phyloP scores from a whole-genome alignment of 345 rosid genomes.

The Kernera saxatilis region DNA sequence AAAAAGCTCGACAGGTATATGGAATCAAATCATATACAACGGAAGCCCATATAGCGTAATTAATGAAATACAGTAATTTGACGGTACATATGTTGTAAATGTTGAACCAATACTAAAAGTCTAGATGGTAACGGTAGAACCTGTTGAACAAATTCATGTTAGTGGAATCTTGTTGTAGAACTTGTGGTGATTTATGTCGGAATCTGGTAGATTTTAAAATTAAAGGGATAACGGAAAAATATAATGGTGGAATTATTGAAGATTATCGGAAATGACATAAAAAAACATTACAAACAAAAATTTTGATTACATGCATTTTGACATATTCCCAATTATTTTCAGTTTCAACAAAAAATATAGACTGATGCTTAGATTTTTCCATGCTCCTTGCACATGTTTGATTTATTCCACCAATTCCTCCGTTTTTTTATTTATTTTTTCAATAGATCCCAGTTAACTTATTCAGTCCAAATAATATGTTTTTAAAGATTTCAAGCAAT shows the following conservation, averaged over 20 bases:
- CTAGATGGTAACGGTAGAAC: background rate
- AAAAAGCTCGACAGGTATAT: background rate
- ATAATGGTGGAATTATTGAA: too few species aligned
- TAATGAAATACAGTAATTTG: background rate
- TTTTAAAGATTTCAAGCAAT: background rate
- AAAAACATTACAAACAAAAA: background rate
- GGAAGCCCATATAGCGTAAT: too few species aligned
- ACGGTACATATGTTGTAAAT: background rate
- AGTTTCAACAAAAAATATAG: background rate
- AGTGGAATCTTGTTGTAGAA: background rate
- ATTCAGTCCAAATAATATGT: background rate
- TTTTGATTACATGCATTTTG: background rate
- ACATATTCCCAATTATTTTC: background rate
- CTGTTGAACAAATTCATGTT: background rate
- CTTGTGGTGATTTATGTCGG: too few species aligned
- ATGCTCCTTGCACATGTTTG: background rate
- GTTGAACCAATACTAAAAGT: background rate
- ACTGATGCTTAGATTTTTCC: background rate
- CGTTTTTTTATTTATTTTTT: background rate
- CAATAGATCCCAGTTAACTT: background rate
- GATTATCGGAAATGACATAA: too few species aligned
- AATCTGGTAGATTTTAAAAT: too few species aligned
- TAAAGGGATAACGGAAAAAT: too few species aligned
- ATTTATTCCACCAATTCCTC: background rate
- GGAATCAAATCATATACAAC: background rate